Evolutionary conservation across 202 grass and related monocot species (phyloP).

Genomic region (Carex arenaria): DNA sequence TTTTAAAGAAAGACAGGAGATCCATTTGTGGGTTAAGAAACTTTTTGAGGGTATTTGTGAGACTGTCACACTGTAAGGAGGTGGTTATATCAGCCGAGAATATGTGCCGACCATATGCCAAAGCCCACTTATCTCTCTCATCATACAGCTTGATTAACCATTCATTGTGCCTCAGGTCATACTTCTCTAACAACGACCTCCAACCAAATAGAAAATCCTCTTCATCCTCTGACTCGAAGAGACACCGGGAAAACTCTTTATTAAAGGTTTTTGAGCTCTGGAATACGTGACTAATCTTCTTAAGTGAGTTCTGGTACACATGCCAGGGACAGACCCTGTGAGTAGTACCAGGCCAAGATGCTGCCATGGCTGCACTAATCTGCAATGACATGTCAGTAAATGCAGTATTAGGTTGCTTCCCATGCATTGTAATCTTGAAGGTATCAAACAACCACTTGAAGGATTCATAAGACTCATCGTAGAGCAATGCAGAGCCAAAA

Average conservation of each 20-base stretch:
- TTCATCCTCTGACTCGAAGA: slow-evolving; percentile 64
- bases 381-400: slow-evolving; percentile 65
- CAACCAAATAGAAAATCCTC: slow-evolving; percentile 70
- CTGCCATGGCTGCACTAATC: slow-evolving; percentile 57
- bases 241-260: slow-evolving; percentile 75
- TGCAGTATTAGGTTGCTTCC: slow-evolving; percentile 68
- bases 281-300: slow-evolving; percentile 79
- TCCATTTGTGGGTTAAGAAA: slow-evolving; percentile 72
- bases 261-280: slow-evolving; percentile 81
- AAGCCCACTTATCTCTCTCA: slow-evolving; percentile 66
- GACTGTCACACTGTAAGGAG: slow-evolving; percentile 63
- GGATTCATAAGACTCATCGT: slow-evolving; percentile 23
- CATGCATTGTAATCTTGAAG: slow-evolving; percentile 74
- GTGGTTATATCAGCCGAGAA: slow-evolving; percentile 72
- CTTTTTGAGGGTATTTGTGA: slow-evolving; percentile 67
- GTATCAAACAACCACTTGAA: slow-evolving; percentile 33
- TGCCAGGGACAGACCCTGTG: slow-evolving; percentile 73
- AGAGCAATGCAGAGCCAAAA: slow-evolving; percentile 60
- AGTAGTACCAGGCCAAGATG: slow-evolving; percentile 61
- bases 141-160: slow-evolving; percentile 73
- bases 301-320: slow-evolving; percentile 79
- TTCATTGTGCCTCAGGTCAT: slow-evolving; percentile 82
- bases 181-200: slow-evolving; percentile 80
- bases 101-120: slow-evolving; percentile 67
- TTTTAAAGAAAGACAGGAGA: slow-evolving; percentile 76